phyloP scores from a whole-genome alignment of 352 stramenopile genomes.

The Elongisporangium prolatum region DNA sequence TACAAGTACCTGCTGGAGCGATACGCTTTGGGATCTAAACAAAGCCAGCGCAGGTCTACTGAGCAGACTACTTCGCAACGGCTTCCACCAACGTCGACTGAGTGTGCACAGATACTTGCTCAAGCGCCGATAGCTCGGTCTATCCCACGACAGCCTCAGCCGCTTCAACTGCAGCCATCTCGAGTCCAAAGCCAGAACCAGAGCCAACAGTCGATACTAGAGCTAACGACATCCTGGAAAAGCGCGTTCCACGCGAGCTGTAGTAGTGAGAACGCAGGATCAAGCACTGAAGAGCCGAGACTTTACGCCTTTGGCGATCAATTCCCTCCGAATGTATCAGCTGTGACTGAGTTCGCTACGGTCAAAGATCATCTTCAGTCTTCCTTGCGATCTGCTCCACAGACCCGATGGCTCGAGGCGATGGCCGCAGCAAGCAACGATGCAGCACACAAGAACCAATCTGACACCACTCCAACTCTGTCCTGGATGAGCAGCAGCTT shows the following conservation, averaged over 20 bases:
- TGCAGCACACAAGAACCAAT: not conserved
- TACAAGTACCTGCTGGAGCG: conserved; percentile 40
- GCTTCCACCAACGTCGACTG: not conserved
- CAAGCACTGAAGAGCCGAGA: not conserved
- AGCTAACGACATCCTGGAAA: not conserved
- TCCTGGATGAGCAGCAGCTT: not conserved
- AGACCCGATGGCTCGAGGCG: not conserved
- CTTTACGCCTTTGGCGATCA: not conserved
- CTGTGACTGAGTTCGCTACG: not conserved
- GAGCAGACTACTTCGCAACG: not conserved
- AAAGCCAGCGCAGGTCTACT: conserved; percentile 5
- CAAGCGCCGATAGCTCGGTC: not conserved
- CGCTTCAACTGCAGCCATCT: conserved; percentile 2
- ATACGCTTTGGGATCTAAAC: conserved; percentile 24
- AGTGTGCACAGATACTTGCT: not conserved
- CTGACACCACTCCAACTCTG: not conserved
- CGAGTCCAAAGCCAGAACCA: not conserved
- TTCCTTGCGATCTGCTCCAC: not conserved
- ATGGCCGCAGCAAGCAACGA: not conserved
- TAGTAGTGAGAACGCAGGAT: not conserved
- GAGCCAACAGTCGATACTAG: not conserved
- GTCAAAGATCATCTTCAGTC: not conserved
- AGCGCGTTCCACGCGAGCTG: not conserved
- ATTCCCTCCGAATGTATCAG: not conserved
- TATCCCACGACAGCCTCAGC: conserved; percentile 7